Evolutionary conservation across 495 filamentous ascomycete species (phyloP), one percentile per base, ranked within the genome.

Genomic region (Trichoderma asperelloides): DNA sequence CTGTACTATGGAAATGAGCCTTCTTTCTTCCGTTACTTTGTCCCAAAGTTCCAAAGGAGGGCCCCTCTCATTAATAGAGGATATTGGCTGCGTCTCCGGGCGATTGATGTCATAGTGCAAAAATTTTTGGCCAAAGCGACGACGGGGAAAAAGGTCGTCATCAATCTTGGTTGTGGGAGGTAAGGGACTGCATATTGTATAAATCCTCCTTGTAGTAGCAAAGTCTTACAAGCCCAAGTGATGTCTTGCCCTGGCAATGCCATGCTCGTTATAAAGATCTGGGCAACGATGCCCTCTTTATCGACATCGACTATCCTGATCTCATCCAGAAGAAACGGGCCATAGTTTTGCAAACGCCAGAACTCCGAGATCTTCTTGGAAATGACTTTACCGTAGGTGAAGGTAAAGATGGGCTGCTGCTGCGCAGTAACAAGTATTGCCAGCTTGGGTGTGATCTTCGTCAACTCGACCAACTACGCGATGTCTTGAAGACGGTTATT

Each of bases 151-250:
- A 94, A 92, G 76, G 83, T 92, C 21, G 82, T 97, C 13, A 78
- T 97, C 28, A 97, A 96, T 73, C 73, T 97, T 68, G 93, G 94
- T 62, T 96, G 92, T 81, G 93, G 93, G 74, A 95, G 91, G 92
- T 93, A 76, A 85, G 89, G 3, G 6, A 73, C 30, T 30, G 64
- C 62, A 65, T 70, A 63, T 62, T 39, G 60, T 47, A 13, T 63
- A 47, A 15, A 60, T 65, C n/a, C 40, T 43, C 49, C 21, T 25
- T 33, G 49, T 30, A 28, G 21, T 27, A 13, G 23, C 13, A 23
- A 33, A 63, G 6, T 30, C 63, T 64, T 43, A 65, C n/a, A n/a
- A 5, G 68, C 75, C 4, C 40, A 62, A 96, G 93, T 77, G 93
- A 97, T 80, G 91, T 93, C 47, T 78, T 96, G n/a, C 90, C 92